Percentiles rank a stretch among this genome's conserved stretches.
Conservation (phyloP, 1,139 yeast genomes). For the Saccharomyces hybrid region DNA sequence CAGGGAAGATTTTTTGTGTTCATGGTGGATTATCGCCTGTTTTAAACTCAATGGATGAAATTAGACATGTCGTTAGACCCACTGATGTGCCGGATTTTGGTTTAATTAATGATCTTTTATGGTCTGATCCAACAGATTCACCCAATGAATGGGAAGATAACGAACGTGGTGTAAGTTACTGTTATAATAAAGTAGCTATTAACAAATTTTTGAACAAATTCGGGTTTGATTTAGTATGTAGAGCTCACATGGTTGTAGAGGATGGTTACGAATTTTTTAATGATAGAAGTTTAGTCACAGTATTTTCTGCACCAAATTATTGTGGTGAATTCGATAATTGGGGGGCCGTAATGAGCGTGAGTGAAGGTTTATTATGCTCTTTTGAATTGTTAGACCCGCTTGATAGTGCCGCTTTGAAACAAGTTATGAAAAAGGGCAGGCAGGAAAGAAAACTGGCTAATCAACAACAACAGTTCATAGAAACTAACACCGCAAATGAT, state of each 20-base stretch:
- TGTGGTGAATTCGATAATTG: slow-evolving; percentile 98
- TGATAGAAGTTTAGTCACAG: slow-evolving; percentile 88
- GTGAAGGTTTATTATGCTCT: slow-evolving; percentile 83
- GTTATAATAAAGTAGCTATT: slow-evolving; percentile 87
- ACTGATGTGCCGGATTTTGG: slow-evolving; percentile 98
- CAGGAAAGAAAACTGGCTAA: slow-evolving; percentile 63
- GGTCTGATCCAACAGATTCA: slow-evolving; percentile 98
- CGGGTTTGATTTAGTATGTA: slow-evolving; percentile 88
- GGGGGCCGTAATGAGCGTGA: slow-evolving; percentile 98
- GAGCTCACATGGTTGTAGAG: slow-evolving; percentile 98
- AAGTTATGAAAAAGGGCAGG: slow-evolving; percentile 82
- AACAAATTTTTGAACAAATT: slow-evolving; percentile 82
- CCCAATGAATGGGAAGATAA: slow-evolving; percentile 97
- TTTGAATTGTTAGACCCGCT: slow-evolving; percentile 91
- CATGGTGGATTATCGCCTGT: slow-evolving; percentile 97
- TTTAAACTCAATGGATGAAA: slow-evolving; percentile 83
- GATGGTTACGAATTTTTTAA: slow-evolving; percentile 97
- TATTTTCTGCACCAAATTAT: slow-evolving; percentile 93
- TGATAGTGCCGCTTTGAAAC: slow-evolving; percentile 87
- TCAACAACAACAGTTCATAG: slow-evolving; percentile 26
- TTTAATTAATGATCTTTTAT: slow-evolving; percentile 76
- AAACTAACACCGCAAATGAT: neutral
- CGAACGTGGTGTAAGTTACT: slow-evolving; percentile 95
- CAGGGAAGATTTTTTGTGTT: slow-evolving; percentile 92
- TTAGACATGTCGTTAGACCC: slow-evolving; percentile 83